Evolutionary conservation across 2,329 filamentous ascomycete genomes (phyloP).

Genomic region (Diatrype stigma): DNA sequence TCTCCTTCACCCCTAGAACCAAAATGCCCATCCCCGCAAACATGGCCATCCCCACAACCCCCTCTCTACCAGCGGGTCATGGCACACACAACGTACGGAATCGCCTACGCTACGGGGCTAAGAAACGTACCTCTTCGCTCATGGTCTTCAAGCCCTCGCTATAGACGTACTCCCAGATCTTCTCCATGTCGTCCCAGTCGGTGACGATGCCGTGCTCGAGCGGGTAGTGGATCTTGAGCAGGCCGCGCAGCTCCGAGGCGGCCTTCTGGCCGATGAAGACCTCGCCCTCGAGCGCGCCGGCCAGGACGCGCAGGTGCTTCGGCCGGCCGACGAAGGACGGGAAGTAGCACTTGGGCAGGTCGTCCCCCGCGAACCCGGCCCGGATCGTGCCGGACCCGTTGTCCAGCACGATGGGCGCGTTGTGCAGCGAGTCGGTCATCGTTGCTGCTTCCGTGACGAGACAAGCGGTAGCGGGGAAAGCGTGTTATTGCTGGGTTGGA

Average conservation of each 20-base stretch:
- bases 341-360: constrained; percentile 94
- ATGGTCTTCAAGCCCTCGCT: constrained; percentile 92
- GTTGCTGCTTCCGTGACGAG: constrained; percentile 3
- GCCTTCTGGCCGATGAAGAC: constrained; percentile 91
- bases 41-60: no score
- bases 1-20: no score
- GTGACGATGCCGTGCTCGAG: constrained; percentile 97
- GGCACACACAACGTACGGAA: no score
- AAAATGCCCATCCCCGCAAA: no score
- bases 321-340: constrained; percentile 95
- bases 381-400: constrained; percentile 98
- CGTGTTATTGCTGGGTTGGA: not conserved
- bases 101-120: no score
- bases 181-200: constrained; percentile 99
- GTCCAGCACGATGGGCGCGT: constrained; percentile 97
- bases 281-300: constrained; percentile 94
- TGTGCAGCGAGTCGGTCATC: constrained; percentile 72
- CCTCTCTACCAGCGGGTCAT: no score
- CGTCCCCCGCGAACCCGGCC: constrained; percentile 93
- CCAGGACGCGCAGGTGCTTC: constrained; percentile 90
- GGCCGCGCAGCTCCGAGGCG: constrained; percentile 81
- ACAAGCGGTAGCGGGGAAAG: no score
- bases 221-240: constrained; percentile 94
- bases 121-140: constrained; percentile 76
- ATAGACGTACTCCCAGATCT: constrained; percentile 98